Evolutionary conservation across 2,329 filamentous ascomycete species (phyloP).

Genomic region (Dactylonectria macrodidyma): DNA sequence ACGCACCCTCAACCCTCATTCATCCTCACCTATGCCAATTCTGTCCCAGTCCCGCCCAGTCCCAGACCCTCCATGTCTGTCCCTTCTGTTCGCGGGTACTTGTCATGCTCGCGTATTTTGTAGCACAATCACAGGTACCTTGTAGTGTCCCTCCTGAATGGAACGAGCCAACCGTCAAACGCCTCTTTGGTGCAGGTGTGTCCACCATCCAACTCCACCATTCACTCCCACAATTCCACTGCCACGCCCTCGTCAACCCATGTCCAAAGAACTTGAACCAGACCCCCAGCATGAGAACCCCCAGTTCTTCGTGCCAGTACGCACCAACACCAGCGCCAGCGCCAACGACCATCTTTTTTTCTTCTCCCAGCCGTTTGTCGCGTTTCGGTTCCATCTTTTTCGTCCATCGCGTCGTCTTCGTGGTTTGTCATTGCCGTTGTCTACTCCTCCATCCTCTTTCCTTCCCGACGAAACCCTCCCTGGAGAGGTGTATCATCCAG

Average conservation of each 20-base stretch:
- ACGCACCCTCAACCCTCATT: background rate
- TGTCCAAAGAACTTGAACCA: too few species aligned
- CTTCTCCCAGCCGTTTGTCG: conserved; percentile 22
- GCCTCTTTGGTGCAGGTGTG: too few species aligned
- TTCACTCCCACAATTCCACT: too few species aligned
- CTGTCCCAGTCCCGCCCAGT: too few species aligned
- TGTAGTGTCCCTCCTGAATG: conserved; percentile 14
- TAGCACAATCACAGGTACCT: background rate
- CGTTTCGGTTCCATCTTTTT: conserved; percentile 19
- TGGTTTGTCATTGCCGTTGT: background rate
- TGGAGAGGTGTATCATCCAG: conserved; percentile 25
- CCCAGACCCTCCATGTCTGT: background rate
- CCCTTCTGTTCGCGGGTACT: too few species aligned
- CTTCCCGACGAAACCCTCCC: conserved; percentile 16
- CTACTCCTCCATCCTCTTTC: conserved; percentile 11
- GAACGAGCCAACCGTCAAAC: conserved; percentile 4
- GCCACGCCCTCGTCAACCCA: too few species aligned
- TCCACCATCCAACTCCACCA: too few species aligned
- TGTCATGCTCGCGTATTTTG: too few species aligned
- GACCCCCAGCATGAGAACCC: too few species aligned
- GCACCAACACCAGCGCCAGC: conserved; percentile 10
- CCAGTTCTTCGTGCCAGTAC: too few species aligned
- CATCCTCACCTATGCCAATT: background rate
- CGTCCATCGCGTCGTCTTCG: conserved; percentile 8
- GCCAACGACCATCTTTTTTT: conserved; percentile 22